Base-by-base conservation (phyloP, 257 asterid species). In the Solanum paucissectum region DNA sequence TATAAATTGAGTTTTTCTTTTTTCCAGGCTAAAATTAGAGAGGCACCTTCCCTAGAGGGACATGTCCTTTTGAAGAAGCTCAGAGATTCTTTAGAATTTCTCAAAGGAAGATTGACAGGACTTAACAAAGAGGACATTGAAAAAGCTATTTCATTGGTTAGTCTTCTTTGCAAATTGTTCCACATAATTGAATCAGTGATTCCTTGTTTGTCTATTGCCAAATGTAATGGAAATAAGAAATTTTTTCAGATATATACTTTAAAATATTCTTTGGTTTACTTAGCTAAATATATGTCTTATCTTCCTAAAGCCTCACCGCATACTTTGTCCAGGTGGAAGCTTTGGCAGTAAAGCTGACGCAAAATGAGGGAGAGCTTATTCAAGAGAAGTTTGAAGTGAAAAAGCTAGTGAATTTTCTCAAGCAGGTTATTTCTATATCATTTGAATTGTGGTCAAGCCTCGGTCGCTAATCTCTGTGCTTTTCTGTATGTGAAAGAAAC, bases 311-410 rank as follows among this genome's bases (percentile, higher is more conserved):
- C 84, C 38, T 79, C 38, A 3, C n/a, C 2, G 5, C 66, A 79
- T 32, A 12, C 36, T 44, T 89, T 90, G 46, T 89, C 52, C 91
- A 97, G 99, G 99, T 97, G 83, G 99, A 95, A 92, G 99, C 99
- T 74, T 92, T 97, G 95, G 99, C 99, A 3, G 98, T 96, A 44
- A 91, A 92, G 91, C 88, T 97, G 90, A 95, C 99, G 64, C 98
- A 97, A 68, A 95, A 93, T 87, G 97, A 94, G 91, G 97, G 97
- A 87, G 97, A 94, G 91, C 88, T 94, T 42, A 93, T 94, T 87
- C 99, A 97, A 93, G 98, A 95, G 94, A 97, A 95, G 91, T 95
- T 93, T 87, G 98, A 97, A 94, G 98, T 97, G 88, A 97, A 97
- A 91, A 97, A 92, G 94, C 95, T 95, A 16, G 94, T 93, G 88